Conservation (phyloP, 495 filamentous ascomycete genomes). For the Delitschia confertaspora region DNA sequence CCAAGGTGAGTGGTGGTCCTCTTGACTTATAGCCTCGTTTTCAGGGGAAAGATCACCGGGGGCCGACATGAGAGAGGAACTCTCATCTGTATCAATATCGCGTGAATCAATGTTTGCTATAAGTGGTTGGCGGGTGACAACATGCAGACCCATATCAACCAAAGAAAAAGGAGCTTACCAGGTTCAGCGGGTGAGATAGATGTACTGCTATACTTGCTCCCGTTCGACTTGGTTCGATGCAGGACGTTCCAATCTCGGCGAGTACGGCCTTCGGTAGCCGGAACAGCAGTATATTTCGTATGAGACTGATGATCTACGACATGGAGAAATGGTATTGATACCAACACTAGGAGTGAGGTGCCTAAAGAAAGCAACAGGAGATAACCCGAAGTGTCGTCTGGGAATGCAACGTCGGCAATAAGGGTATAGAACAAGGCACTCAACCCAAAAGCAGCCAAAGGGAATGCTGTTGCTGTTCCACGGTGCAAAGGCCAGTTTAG, state of each 20-base stretch:
- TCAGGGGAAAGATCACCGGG: conserved; percentile 39
- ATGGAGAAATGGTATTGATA: conserved; percentile 71
- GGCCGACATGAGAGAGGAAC: conserved; percentile 69
- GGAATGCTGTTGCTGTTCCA: conserved; percentile 89
- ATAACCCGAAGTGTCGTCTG: conserved; percentile 71
- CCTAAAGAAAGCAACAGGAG: conserved; percentile 70
- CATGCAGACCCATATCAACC: conserved; percentile 2
- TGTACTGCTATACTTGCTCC: conserved; percentile 28
- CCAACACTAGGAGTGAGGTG: conserved; percentile 64
- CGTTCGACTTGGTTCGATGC: conserved; percentile 52
- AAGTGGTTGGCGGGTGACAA: conserved; percentile 23
- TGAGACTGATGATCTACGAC: conserved; percentile 52
- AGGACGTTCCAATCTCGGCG: conserved; percentile 49
- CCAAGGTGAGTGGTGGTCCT: conserved; percentile 55
- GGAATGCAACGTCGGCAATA: conserved; percentile 67
- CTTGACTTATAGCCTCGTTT: conserved; percentile 40
- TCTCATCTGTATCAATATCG: conserved; percentile 54
- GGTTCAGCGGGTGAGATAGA: conserved; percentile 12
- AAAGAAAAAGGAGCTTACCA: conserved; percentile 22
- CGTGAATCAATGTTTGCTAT: conserved; percentile 20
- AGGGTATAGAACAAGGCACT: conserved; percentile 94
- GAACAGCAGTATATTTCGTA: conserved; percentile 53
- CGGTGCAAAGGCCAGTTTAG: conserved; percentile 87
- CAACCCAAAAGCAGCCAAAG: conserved; percentile 83
- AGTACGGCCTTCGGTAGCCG: conserved; percentile 40